Percentiles rank a stretch among this genome's conserved stretches.
Evolutionary conservation across 768 basidiomycete genomes (phyloP).

Genomic region (Boletus vermiculosoides): DNA sequence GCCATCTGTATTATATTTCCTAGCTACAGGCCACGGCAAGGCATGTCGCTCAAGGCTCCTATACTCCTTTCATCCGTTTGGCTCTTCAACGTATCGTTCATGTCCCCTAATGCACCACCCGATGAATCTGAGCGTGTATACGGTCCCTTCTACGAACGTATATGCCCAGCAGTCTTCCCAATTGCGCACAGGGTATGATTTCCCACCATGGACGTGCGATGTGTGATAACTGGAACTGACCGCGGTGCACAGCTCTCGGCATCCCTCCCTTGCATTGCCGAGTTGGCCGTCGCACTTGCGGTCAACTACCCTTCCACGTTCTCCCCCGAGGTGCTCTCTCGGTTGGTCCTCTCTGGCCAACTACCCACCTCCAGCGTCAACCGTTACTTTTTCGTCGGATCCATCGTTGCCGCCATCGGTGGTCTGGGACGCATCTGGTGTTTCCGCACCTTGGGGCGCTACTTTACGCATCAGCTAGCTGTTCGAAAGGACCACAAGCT

Average conservation of each 20-base stretch:
- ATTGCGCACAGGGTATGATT: slow-evolving; percentile 24
- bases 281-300: slow-evolving; percentile 23
- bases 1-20: background rate
- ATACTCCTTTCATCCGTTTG: slow-evolving; percentile 27
- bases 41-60: slow-evolving; percentile 24
- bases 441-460: slow-evolving; percentile 31
- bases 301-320: slow-evolving; percentile 11
- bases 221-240: slow-evolving; percentile 1
- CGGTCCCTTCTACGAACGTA: slow-evolving; percentile 22
- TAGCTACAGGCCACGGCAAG: background rate
- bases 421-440: slow-evolving; percentile 37
- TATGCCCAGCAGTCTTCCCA: slow-evolving; percentile 24
- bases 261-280: slow-evolving; percentile 31
- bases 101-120: slow-evolving; percentile 21
- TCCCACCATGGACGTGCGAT: background rate
- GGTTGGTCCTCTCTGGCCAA: slow-evolving; percentile 16
- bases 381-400: slow-evolving; percentile 32
- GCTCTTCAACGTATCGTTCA: slow-evolving; percentile 30
- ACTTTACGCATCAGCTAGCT: slow-evolving; percentile 37
- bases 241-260: slow-evolving; percentile 20
- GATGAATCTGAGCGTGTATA: slow-evolving; percentile 19
- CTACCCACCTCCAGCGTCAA: slow-evolving; percentile 23
- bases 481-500: slow-evolving; percentile 32
- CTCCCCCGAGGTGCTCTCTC: slow-evolving; percentile 25
- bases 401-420: slow-evolving; percentile 28